These are phyloP conservation scores for Phytophthora idaei DNA, from an alignment of 352 stramenopile species.

Conservation along the genomic window DNA sequence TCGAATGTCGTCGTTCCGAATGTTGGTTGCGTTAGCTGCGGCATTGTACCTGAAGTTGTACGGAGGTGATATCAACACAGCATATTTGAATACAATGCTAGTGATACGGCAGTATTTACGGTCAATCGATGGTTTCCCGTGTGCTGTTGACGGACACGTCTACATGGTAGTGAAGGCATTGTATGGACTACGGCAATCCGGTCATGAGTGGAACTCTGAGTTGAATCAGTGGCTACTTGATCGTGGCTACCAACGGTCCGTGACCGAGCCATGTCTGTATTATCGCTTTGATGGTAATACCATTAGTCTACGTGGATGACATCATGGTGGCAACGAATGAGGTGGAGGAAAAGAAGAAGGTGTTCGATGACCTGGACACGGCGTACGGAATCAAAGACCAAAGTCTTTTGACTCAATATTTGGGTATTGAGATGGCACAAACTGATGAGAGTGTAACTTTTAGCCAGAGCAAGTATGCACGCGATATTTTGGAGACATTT, in stretches of 20 bases:
- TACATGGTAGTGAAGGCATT: constrained; percentile 1
- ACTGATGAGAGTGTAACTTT: background rate
- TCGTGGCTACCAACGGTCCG: background rate
- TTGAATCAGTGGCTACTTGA: background rate
- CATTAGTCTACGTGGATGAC: constrained; percentile 12
- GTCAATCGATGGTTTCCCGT: background rate
- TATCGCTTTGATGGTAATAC: constrained; percentile 9
- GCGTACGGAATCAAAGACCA: constrained; percentile 14
- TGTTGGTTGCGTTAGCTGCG: background rate
- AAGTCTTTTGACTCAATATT: constrained; percentile 7
- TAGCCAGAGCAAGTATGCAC: constrained; percentile 6
- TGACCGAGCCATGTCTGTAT: constrained; percentile 4
- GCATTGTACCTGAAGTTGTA: background rate
- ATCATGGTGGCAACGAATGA: constrained; percentile 10
- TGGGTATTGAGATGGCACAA: constrained; percentile 9
- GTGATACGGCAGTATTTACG: background rate
- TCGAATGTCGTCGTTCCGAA: constrained; percentile 1
- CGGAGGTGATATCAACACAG: background rate
- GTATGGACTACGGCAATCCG: background rate
- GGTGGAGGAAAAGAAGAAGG: constrained; percentile 1
- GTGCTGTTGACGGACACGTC: background rate
- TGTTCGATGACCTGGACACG: constrained; percentile 9
- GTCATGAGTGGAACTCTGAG: background rate
- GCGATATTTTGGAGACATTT: constrained; percentile 7
- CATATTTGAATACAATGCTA: background rate